These are phyloP conservation scores for Carpinus viminea DNA, from an alignment of 306 rosid genomes.

Conservation along the genomic window DNA sequence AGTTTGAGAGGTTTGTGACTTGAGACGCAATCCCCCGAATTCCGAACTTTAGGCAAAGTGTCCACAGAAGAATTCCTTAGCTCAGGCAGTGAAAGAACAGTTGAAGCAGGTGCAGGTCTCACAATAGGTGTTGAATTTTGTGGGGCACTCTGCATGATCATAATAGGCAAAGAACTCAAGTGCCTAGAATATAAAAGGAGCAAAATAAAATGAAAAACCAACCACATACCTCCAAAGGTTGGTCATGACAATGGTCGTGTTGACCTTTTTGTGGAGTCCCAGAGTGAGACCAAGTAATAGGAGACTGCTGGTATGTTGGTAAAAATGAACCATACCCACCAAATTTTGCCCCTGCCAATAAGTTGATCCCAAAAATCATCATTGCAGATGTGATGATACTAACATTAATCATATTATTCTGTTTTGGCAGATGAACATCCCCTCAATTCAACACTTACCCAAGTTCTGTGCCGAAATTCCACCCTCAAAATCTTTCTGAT, in stretches of 20 bases:
- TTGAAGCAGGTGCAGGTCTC: conserved; percentile 66
- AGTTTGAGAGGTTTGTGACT: conserved; percentile 35
- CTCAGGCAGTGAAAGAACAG: conserved; percentile 44
- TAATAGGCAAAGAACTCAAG: neutral
- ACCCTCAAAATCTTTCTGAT: conserved; percentile 95
- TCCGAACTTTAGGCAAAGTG: neutral
- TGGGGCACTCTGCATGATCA: conserved; percentile 50
- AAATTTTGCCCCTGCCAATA: conserved; percentile 69
- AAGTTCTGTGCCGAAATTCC: conserved; percentile 84
- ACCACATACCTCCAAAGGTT: conserved; percentile 52
- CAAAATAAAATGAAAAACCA: neutral
- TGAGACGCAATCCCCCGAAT: neutral
- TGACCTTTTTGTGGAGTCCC: conserved; percentile 65
- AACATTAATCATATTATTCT: neutral
- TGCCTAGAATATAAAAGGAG: neutral
- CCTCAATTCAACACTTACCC: conserved; percentile 58
- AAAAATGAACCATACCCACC: conserved; percentile 97
- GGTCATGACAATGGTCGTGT: conserved; percentile 38
- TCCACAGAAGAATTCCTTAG: conserved; percentile 36
- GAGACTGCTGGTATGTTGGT: conserved; percentile 78
- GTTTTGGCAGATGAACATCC: conserved; percentile 17
- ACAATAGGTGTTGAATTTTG: conserved; percentile 51
- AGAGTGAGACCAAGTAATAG: conserved; percentile 53
- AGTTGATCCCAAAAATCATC: conserved; percentile 23
- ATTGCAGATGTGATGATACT: conserved; percentile 20